Percentiles rank a stretch among this genome's conserved stretches.
Evolutionary conservation across 176 grass and related monocot species (phyloP).

Genomic region (Carex kokanica): DNA sequence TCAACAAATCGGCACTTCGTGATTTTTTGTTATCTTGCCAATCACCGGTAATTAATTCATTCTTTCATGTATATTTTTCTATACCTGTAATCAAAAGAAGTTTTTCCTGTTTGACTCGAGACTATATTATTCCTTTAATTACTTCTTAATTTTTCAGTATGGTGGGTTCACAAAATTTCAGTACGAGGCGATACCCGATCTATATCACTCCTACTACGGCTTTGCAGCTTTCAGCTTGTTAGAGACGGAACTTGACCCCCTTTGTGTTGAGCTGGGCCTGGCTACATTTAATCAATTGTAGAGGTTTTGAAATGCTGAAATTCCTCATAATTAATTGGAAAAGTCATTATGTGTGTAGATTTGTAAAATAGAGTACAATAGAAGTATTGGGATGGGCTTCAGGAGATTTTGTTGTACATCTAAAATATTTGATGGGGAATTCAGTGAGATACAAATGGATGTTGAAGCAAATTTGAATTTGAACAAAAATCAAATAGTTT

Average conservation of each 20-base stretch:
- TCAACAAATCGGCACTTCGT: slow-evolving; percentile 44
- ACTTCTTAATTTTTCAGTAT: slow-evolving; percentile 32
- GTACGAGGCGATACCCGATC: slow-evolving; percentile 34
- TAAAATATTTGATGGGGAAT: background rate
- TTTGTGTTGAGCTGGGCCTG: slow-evolving; percentile 55
- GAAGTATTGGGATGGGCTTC: background rate
- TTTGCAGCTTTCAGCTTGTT: slow-evolving; percentile 73
- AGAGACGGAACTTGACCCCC: slow-evolving; percentile 39
- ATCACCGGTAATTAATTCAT: slow-evolving; percentile 41
- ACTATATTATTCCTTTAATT: background rate
- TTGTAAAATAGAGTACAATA: slow-evolving; percentile 2
- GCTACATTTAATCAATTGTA: slow-evolving; percentile 28
- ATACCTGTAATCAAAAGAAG: background rate
- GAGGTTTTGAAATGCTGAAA: background rate
- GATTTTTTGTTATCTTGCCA: slow-evolving; percentile 77
- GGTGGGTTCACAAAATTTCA: slow-evolving; percentile 79
- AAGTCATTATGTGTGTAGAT: background rate
- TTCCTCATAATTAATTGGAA: background rate
- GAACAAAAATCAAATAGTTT: background rate
- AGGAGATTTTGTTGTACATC: background rate
- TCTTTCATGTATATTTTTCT: background rate
- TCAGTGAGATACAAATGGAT: background rate
- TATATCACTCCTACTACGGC: slow-evolving; percentile 80
- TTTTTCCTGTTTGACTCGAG: background rate
- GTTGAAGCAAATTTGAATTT: background rate